phyloP scores from a whole-genome alignment of 2,329 filamentous ascomycete genomes.

The Mycosphaerella arachidis region DNA sequence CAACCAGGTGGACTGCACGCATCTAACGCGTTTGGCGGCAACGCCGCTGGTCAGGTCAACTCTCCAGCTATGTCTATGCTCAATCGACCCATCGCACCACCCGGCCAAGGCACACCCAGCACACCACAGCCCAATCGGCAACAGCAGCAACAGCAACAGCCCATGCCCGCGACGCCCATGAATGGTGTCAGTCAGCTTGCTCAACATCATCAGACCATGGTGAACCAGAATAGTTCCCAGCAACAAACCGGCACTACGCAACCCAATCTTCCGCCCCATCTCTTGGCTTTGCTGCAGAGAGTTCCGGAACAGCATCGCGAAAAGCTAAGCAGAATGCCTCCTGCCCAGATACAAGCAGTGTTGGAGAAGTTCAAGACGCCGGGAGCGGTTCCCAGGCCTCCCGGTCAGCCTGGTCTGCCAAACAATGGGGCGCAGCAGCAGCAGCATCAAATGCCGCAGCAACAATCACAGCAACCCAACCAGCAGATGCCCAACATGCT shows the following conservation, averaged over 20 bases:
- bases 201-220: constrained; percentile 31
- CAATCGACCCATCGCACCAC: constrained; percentile 45
- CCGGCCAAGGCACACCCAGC: constrained; percentile 36
- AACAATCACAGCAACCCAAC: background rate
- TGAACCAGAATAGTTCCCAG: constrained; percentile 34
- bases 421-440: constrained; percentile 11
- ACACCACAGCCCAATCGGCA: constrained; percentile 33
- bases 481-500: constrained; percentile 10
- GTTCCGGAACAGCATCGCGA: constrained; percentile 18
- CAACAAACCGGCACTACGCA: constrained; percentile 22
- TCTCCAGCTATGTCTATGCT: constrained; percentile 48
- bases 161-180: constrained; percentile 23
- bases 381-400: constrained; percentile 8
- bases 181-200: constrained; percentile 25
- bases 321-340: constrained; percentile 15
- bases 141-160: constrained; percentile 27
- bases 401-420: constrained; percentile 9
- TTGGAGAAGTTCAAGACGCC: constrained; percentile 11
- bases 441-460: background rate
- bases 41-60: constrained; percentile 22
- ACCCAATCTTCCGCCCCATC: background rate
- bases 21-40: constrained; percentile 36
- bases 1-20: constrained; percentile 45
- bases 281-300: constrained; percentile 5
- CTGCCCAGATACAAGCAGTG: constrained; percentile 12